These are phyloP conservation scores for Yamadazyma aaseri DNA, from an alignment of 1,139 yeast genomes.

Conservation along the genomic window DNA sequence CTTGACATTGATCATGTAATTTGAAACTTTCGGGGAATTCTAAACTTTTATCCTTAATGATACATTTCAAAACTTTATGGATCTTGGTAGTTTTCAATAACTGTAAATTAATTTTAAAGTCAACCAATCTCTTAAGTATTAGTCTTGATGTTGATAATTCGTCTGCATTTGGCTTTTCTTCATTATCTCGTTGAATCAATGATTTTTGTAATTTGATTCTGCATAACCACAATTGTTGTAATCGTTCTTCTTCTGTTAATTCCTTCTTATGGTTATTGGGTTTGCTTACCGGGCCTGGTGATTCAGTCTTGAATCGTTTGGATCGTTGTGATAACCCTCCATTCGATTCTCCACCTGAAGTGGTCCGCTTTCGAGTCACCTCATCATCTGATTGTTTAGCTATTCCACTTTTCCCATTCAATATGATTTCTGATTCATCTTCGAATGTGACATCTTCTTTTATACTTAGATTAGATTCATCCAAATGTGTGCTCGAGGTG, in stretches of 20 bases:
- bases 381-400: conserved; percentile 18
- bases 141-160: conserved; percentile 55
- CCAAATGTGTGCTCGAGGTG: background rate
- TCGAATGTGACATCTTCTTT: conserved; percentile 3
- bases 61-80: conserved; percentile 54
- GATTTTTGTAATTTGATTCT: conserved; percentile 47
- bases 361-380: conserved; percentile 9
- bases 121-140: conserved; percentile 50
- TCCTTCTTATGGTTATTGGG: conserved; percentile 8
- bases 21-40: conserved; percentile 47
- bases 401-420: conserved; percentile 5
- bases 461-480: background rate
- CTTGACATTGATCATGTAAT: conserved; percentile 46
- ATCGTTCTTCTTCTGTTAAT: conserved; percentile 36
- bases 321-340: background rate
- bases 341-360: background rate
- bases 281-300: conserved; percentile 13
- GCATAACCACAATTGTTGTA: conserved; percentile 49
- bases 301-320: conserved; percentile 17
- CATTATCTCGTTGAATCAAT: conserved; percentile 43
- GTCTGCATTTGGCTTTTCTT: conserved; percentile 47
- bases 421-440: conserved; percentile 1
- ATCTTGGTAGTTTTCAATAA: conserved; percentile 51
- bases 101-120: conserved; percentile 55
- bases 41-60: conserved; percentile 39